Evolutionary conservation across 2,329 filamentous ascomycete genomes (phyloP).

Genomic region (Lasiodiplodia theobromae): DNA sequence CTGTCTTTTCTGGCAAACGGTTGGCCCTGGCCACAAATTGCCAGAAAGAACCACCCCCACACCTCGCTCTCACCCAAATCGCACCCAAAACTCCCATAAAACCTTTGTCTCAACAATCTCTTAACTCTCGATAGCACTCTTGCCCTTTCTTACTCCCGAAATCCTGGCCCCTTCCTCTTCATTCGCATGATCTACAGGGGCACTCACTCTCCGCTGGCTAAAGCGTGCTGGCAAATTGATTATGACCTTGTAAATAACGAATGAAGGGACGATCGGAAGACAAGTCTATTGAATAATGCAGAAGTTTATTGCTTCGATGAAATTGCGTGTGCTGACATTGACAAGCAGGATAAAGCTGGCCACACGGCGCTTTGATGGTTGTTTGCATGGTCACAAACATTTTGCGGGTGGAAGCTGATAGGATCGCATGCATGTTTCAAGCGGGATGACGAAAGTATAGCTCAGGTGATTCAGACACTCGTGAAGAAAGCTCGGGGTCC

Average conservation of each 20-base stretch:
- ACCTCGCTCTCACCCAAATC: slow-evolving; percentile 27
- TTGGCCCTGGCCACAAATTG: slow-evolving; percentile 16
- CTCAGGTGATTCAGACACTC: neutral
- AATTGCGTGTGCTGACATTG: slow-evolving; percentile 8
- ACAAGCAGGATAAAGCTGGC: neutral
- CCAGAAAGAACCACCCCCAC: slow-evolving; percentile 24
- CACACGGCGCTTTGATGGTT: neutral
- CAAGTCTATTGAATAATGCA: slow-evolving; percentile 23
- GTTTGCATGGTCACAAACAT: neutral
- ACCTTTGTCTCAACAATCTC: slow-evolving; percentile 29
- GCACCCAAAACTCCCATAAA: slow-evolving; percentile 27
- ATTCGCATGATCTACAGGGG: slow-evolving; percentile 30
- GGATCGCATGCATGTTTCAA: neutral
- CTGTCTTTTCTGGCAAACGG: slow-evolving; percentile 35
- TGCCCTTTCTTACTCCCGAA: slow-evolving; percentile 29
- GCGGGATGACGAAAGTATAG: neutral
- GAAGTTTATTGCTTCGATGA: slow-evolving; percentile 16
- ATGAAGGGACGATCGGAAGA: slow-evolving; percentile 30
- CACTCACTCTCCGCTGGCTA: slow-evolving; percentile 29
- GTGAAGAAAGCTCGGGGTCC: neutral
- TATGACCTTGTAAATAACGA: slow-evolving; percentile 30
- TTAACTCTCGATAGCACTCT: slow-evolving; percentile 29
- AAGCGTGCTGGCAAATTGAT: slow-evolving; percentile 27
- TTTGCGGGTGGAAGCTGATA: neutral
- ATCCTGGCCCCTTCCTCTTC: slow-evolving; percentile 29